phyloP scores from a whole-genome alignment of 2,329 filamentous ascomycete genomes.

The Colletotrichum orchidophilum region DNA sequence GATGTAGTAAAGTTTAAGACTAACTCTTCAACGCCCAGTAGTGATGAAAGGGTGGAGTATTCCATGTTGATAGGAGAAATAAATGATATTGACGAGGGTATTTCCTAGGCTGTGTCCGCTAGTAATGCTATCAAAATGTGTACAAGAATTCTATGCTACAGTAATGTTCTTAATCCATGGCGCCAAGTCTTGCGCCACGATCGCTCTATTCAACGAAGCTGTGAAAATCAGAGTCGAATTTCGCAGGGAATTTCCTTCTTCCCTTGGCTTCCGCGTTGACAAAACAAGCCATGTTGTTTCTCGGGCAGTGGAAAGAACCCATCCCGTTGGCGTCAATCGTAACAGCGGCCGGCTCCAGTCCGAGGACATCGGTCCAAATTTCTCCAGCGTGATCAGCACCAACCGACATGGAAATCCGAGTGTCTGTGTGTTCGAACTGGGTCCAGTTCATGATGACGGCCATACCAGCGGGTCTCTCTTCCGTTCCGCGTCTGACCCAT shows the following conservation, averaged over 20 bases:
- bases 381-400: conserved; percentile 15
- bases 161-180: background rate
- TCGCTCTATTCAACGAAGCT: background rate
- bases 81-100: background rate
- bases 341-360: background rate
- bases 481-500: conserved; percentile 16
- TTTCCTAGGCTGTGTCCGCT: background rate
- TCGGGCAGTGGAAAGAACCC: conserved; percentile 10
- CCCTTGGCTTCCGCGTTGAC: conserved; percentile 20
- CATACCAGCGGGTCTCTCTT: conserved; percentile 18
- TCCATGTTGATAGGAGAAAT: no score
- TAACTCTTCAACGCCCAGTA: no score
- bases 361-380: conserved; percentile 21
- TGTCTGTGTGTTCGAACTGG: background rate
- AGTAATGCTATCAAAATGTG: background rate
- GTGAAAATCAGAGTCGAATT: conserved; percentile 18
- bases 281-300: conserved; percentile 23
- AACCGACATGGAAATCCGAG: conserved; percentile 21
- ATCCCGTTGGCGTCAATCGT: conserved; percentile 15
- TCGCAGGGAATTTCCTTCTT: conserved; percentile 12
- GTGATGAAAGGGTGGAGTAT: no score
- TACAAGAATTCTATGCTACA: background rate
- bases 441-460: conserved; percentile 26
- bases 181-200: background rate
- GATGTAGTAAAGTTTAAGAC: no score